These are phyloP conservation scores for Septoria linicola DNA, from an alignment of 2,329 filamentous ascomycete species.

Conservation along the genomic window DNA sequence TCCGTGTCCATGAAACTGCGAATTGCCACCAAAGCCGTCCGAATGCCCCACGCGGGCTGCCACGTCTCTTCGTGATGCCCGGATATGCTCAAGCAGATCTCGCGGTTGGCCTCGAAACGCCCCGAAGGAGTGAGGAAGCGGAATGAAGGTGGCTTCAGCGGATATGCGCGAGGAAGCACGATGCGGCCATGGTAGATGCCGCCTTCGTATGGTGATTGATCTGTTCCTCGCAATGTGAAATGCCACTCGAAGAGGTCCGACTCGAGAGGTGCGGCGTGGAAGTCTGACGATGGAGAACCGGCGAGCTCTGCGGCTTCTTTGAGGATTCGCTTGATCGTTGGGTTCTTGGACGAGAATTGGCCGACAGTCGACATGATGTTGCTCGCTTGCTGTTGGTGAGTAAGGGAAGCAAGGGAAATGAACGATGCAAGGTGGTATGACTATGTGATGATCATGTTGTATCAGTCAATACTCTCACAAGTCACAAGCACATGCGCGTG, in stretches of 20 bases:
- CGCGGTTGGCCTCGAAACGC: slow-evolving; percentile 91
- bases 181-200: slow-evolving; percentile 97
- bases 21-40: slow-evolving; percentile 78
- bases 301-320: slow-evolving; percentile 89
- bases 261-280: slow-evolving; percentile 80
- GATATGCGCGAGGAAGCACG: slow-evolving; percentile 83
- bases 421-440: too few species aligned
- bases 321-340: slow-evolving; percentile 82
- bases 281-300: slow-evolving; percentile 76
- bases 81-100: slow-evolving; percentile 91
- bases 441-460: too few species aligned
- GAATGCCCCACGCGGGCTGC: slow-evolving; percentile 96
- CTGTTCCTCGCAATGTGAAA: slow-evolving; percentile 88
- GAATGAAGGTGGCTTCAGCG: slow-evolving; percentile 89
- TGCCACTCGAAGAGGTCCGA: slow-evolving; percentile 97
- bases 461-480: too few species aligned
- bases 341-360: slow-evolving; percentile 57
- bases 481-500: too few species aligned
- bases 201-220: slow-evolving; percentile 69
- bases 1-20: slow-evolving; percentile 92
- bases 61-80: slow-evolving; percentile 98
- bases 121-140: slow-evolving; percentile 90
- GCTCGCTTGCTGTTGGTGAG: not conserved
- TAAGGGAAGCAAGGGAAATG: too few species aligned
- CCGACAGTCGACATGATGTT: slow-evolving; percentile 54